A percentile compares a stretch with the other conserved stretches of the same genome.
Evolutionary conservation across 768 basidiomycete genomes (phyloP).

Genomic region (Suillus luteus): DNA sequence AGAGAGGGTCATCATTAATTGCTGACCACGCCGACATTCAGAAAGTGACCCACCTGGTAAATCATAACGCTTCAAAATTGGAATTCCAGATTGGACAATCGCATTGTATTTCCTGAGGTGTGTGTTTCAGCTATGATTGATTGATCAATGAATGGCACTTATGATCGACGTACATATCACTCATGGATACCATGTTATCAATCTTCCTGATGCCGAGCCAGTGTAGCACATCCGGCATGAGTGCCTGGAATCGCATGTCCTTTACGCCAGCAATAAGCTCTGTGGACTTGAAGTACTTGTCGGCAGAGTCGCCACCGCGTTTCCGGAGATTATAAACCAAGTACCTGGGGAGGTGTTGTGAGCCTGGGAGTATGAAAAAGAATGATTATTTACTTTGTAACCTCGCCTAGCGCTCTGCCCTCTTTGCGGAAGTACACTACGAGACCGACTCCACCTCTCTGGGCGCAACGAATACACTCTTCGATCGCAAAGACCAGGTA

Average conservation of each 20-base stretch:
- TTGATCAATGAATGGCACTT: conserved; percentile 3
- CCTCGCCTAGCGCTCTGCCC: conserved; percentile 90
- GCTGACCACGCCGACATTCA: background rate
- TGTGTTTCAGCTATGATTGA: conserved; percentile 4
- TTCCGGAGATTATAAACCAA: conserved; percentile 97
- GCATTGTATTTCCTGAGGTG: conserved; percentile 85
- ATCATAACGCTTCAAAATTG: conserved; percentile 81
- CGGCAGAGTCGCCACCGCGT: conserved; percentile 89
- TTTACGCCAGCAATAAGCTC: conserved; percentile 94
- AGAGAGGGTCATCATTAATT: background rate
- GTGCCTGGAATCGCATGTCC: conserved; percentile 91
- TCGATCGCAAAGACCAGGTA: conserved; percentile 92
- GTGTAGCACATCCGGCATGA: conserved; percentile 96
- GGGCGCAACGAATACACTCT: conserved; percentile 84
- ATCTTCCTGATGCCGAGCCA: conserved; percentile 94
- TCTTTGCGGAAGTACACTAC: conserved; percentile 96
- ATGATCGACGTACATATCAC: conserved; percentile 62
- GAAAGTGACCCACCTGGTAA: conserved; percentile 60
- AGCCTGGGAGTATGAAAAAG: conserved; percentile 5
- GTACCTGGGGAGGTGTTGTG: conserved; percentile 51
- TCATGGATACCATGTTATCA: conserved; percentile 89
- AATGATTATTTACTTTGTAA: conserved; percentile 68
- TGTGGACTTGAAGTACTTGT: conserved; percentile 92
- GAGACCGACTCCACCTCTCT: conserved; percentile 86
- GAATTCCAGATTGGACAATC: conserved; percentile 86